Conservation (phyloP, 1,284 basidiomycete species). For the Cutaneotrichosporon dermatis region DNA sequence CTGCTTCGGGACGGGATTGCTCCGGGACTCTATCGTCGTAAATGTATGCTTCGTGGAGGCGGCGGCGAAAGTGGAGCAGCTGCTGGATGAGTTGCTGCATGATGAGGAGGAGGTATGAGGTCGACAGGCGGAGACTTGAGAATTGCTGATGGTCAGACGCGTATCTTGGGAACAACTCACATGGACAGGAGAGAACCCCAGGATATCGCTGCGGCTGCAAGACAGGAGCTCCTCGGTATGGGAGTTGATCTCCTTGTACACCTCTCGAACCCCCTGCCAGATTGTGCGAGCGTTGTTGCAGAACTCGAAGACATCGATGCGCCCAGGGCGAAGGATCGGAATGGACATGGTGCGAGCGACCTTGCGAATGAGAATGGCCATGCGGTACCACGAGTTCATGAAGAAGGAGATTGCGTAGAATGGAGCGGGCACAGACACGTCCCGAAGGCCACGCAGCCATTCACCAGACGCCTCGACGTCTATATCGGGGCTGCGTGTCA, state of each 20-base stretch:
- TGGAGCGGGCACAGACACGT: slow-evolving; percentile 13
- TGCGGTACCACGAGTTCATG: slow-evolving; percentile 22
- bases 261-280: slow-evolving; percentile 22
- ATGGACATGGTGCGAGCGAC: slow-evolving; percentile 23
- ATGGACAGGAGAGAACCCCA: slow-evolving; percentile 37
- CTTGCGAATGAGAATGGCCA: slow-evolving; percentile 18
- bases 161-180: slow-evolving; percentile 17
- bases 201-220: slow-evolving; percentile 13
- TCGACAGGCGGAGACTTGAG: slow-evolving; percentile 14
- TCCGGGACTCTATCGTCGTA: not conserved
- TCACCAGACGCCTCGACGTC: slow-evolving; percentile 23
- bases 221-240: slow-evolving; percentile 12
- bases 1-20: slow-evolving; percentile 1
- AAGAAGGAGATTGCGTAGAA: slow-evolving; percentile 27
- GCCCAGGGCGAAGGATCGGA: slow-evolving; percentile 23
- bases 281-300: slow-evolving; percentile 17
- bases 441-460: slow-evolving; percentile 24
- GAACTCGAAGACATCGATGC: slow-evolving; percentile 24
- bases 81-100: slow-evolving; percentile 29
- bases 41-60: slow-evolving; percentile 21
- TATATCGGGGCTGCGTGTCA: slow-evolving; percentile 23
- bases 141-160: slow-evolving; percentile 10
- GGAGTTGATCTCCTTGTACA: slow-evolving; percentile 17
- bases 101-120: slow-evolving; percentile 29
- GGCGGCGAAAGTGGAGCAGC: slow-evolving; percentile 28